Conservation (phyloP, 805 yeast genomes). For the Vanderwaltozyma yarrowii region DNA sequence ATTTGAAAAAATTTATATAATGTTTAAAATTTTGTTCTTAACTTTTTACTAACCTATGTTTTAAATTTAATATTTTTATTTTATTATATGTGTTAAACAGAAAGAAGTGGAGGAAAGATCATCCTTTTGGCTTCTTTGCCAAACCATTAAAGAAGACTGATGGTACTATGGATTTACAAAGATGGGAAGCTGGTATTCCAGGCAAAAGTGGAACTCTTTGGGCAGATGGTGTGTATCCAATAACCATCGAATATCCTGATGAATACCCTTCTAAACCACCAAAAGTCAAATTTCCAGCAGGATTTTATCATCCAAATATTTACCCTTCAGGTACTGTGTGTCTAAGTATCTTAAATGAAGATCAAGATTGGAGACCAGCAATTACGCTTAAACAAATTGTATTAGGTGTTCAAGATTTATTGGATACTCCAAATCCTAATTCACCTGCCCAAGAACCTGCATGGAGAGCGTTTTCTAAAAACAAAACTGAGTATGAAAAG, state of each 20-base stretch:
- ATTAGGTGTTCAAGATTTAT: constrained; percentile 83
- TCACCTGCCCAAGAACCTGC: constrained; percentile 99
- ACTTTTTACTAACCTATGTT: neutral
- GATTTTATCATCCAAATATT: constrained; percentile 93
- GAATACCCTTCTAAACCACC: constrained; percentile 98
- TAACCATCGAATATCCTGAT: constrained; percentile 71
- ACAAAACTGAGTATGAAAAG: constrained; percentile 58
- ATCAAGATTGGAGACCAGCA: constrained; percentile 97
- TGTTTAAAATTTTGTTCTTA: too few relatives aligned
- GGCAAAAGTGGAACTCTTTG: constrained; percentile 81
- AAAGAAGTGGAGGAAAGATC: constrained; percentile 96
- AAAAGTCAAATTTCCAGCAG: constrained; percentile 78
- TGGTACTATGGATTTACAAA: constrained; percentile 75
- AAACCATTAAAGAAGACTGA: constrained; percentile 73
- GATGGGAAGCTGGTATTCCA: constrained; percentile 94
- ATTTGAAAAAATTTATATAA: too few relatives aligned
- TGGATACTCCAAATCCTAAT: constrained; percentile 83
- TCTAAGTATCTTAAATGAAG: constrained; percentile 84
- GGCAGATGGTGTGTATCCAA: constrained; percentile 85
- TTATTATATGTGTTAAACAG: constrained; percentile 32
- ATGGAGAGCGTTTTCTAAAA: constrained; percentile 72
- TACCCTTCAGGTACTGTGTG: constrained; percentile 98
- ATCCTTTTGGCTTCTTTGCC: constrained; percentile 95
- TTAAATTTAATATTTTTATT: neutral
- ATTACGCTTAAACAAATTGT: constrained; percentile 82